Percentiles rank a stretch among this genome's conserved stretches.
These are phyloP conservation scores for Sherardia arvensis DNA, from an alignment of 257 asterid species.

Conservation along the genomic window DNA sequence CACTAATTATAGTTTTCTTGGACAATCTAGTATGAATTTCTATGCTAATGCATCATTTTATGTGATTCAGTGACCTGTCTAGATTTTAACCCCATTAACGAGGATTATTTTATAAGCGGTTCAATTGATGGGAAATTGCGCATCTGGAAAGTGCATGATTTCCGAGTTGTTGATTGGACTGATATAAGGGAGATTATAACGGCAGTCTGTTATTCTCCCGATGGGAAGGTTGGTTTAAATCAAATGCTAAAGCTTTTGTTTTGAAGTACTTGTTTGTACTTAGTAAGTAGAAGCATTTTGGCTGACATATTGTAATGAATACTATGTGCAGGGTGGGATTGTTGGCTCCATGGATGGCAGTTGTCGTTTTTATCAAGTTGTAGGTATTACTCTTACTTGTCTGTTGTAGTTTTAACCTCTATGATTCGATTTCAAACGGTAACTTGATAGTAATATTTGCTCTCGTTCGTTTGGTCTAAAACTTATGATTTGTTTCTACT, in stretches of 20 bases:
- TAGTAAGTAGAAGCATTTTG: not conserved
- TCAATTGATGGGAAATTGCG: conserved; percentile 81
- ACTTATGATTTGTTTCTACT: not conserved
- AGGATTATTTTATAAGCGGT: conserved; percentile 72
- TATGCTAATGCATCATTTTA: not conserved
- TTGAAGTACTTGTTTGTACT: not conserved
- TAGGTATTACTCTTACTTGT: conserved; percentile 33
- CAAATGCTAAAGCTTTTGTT: conserved; percentile 3
- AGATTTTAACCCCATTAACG: conserved; percentile 74
- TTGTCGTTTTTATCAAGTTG: conserved; percentile 54
- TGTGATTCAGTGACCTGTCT: conserved; percentile 65
- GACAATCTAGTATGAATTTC: not conserved
- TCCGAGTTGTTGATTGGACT: conserved; percentile 75
- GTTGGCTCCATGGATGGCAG: conserved; percentile 83
- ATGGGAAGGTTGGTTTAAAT: conserved; percentile 53
- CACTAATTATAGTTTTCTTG: not conserved
- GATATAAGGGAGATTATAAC: conserved; percentile 70
- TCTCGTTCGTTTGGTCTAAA: not conserved
- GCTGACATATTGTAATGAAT: conserved; percentile 7
- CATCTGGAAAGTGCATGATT: conserved; percentile 65
- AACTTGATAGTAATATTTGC: too few relatives aligned
- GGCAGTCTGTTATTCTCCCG: conserved; percentile 64
- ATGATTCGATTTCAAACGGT: not conserved
- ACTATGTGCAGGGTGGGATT: conserved; percentile 56
- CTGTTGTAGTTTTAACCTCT: not conserved